Evolutionary conservation across 1,139 yeast genomes (phyloP), one percentile per base, ranked within the genome.

Genomic region (Yamadazyma triangularis): DNA sequence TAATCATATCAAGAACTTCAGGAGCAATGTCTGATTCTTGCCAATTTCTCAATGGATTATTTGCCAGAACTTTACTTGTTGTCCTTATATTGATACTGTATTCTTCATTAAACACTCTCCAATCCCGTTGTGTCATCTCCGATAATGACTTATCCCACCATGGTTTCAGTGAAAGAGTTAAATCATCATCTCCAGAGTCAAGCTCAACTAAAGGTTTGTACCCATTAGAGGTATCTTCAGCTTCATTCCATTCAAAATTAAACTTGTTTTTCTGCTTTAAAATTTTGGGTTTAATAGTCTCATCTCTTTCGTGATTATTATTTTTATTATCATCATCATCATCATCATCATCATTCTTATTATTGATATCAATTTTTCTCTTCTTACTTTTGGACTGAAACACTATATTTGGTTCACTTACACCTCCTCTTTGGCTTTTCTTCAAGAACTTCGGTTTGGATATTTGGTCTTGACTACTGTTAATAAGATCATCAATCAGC

Each of bases 51-150:
- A 91, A 50, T 0, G 96, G 96, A 30, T 73, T 60, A 7, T 18
- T 9, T 7, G 9, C 20, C 6, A 7, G 6, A 8, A 26, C 16
- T 1, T 70, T 69, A 1, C 44, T 67, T 39, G 38, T 47, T 7
- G 89, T 89, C n/a, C n/a, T n/a, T n/a, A n/a, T n/a, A n/a, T n/a
- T n/a, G 16, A 89, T 87, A 39, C 71, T 73, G 51, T 64, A 85
- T 45, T 89, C 96, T 48, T 87, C 95, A 41, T 73, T 75, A 51
- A 89, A 65, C 28, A 87, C 82, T 38, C 96, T 68, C 97, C 97
- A 91, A 52, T 91, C 98, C 38, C 96, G 65, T 0, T 69, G 60
- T 0, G 74, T 73, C 98, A 91, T 88, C 27, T 74, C 69, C 0
- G 56, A 56, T 2, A 79, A 52, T 0, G 70, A 51, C 48, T 91